Evolutionary conservation across 768 basidiomycete species (phyloP), one percentile per base, ranked within the genome.

Genomic region (Serendipita vermifera): DNA sequence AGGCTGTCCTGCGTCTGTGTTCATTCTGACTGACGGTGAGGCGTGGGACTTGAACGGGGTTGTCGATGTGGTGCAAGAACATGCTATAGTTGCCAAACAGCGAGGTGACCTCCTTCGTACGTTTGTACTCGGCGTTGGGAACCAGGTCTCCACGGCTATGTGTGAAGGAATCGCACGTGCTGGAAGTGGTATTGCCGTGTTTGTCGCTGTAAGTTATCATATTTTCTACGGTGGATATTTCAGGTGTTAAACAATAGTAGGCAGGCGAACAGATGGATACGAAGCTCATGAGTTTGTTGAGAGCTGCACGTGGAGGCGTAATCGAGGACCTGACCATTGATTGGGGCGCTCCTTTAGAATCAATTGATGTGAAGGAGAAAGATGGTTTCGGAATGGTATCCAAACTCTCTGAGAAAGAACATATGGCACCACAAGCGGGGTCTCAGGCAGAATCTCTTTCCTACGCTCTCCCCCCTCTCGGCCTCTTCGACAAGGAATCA

Each of bases 101-200:
- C 13, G 17, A 13, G 36, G 36, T 13, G 17, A 17, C 36, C 1
- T 38, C 13, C 57, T 78, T 2, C 77, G 79, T 5, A 69, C 81
- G 3, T 83, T 81, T 57, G 70, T 74, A 6, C 72, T 83, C 2
- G 81, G 81, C 1, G 79, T 83, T 13, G 82, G 82, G 11, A 51
- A 67, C 22, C 61, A 59, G 0, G 73, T 75, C 2, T 81, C 80
- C 3, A 77, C n/a, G n/a, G 75, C 71, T 0, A 69, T 77, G 60
- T 78, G 77, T 60, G 71, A 77, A 59, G 65, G 72, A 2, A 75
- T 83, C 17, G 80, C 81, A 0, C 64, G 68, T n/a, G 70, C 69
- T 1, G 81, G 82, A 1, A 71, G 75, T 7, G 82, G 81, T 13
- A 67, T 70, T 24, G 74, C 64, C 54, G 64, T 78, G 0, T 74